Base-by-base conservation (phyloP, 257 asterid species). In the Phtheirospermum japonicum region DNA sequence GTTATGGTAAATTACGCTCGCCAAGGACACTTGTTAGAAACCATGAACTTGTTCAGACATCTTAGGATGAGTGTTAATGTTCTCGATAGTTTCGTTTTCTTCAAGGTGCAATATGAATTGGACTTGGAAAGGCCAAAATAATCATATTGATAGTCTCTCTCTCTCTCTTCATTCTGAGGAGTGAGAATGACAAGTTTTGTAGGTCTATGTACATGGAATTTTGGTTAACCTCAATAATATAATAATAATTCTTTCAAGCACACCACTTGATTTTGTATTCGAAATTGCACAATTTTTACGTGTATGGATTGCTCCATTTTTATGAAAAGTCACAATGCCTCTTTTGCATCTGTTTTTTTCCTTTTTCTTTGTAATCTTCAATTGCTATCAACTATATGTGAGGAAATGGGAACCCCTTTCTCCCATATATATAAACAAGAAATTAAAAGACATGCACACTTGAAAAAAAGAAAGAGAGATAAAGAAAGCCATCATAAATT, bases 11-110 rank as follows among this genome's bases (percentile, higher is more conserved):
- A 86, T 14, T 71, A 75, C 61, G 86, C 88, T 66, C 80, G 66
- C 64, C 71, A 72, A 37, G 86, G 82, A 2, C 43, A 71, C 18
- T 64, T 85, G 43, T 34, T 72, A 5, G 65, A 70, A 31, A 76
- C 83, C 51, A 69, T 83, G 78, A 59, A 63, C 67, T 57, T 85
- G 77, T 85, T 85, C 73, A 72, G 72, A 64, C 75, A 77, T 70
- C 84, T 85, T 37, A 70, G 79, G 61, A 36, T 57, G 49, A 75
- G 79, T 43, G 57, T 34, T 54, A 67, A 55, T 31, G 31, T 53
- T 3, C 46, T 80, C 9, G 94, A 85, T 61, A 80, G 79, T 46
- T 77, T 78, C 61, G 75, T 79, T n/a, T n/a, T n/a, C n/a, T n/a
- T n/a, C n/a, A n/a, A n/a, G n/a, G n/a, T n/a, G n/a, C n/a, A n/a